Base-by-base conservation (phyloP, 495 filamentous ascomycete species). In the Aspergillus wentii region DNA sequence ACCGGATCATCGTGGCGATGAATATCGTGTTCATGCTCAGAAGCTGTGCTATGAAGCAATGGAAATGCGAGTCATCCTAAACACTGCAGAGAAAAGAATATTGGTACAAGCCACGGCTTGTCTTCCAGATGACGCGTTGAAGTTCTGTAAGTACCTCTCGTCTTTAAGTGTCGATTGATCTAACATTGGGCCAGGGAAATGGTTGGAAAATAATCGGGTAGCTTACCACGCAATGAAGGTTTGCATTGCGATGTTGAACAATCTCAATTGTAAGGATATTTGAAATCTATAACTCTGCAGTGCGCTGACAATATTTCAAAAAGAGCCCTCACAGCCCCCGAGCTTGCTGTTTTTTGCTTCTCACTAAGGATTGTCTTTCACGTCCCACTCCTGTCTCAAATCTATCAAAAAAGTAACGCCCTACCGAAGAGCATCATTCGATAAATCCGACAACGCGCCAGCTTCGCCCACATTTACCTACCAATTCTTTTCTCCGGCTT, bases 101-200 rank as follows among this genome's bases (percentile, higher is more conserved):
- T n/a, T 36, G 21, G 33, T 43, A 27, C 10, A 19, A 14, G 20
- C 18, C 16, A 30, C 25, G 13, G 23, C 17, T 21, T 27, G 32
- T 16, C 14, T 17, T 30, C 14, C 31, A 8, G 17, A 30, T 4
- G 33, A 35, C 16, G 33, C 29, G 2, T 16, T 27, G 2, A 9
- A 14, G 15, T 43, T 43, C 23, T 35, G 40, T 43, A 30, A 35
- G 40, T 43, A 19, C 22, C 35, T 16, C 13, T 14, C n/a, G 33
- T 8, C 8, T 28, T 22, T 38, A n/a, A 3, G 27, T 29, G 4
- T 38, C 16, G 9, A 5, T 4, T 16, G 3, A 21, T 17, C 18
- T 41, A 25, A 41, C 22, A 16, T 9, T 7, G 7, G 5, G 8
- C 5, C 21, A 43, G 40, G 40, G 25, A 29, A 43, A 6, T 25